Evolutionary conservation across 495 filamentous ascomycete genomes (phyloP).

Genomic region (Aspergillus olivimuriae): DNA sequence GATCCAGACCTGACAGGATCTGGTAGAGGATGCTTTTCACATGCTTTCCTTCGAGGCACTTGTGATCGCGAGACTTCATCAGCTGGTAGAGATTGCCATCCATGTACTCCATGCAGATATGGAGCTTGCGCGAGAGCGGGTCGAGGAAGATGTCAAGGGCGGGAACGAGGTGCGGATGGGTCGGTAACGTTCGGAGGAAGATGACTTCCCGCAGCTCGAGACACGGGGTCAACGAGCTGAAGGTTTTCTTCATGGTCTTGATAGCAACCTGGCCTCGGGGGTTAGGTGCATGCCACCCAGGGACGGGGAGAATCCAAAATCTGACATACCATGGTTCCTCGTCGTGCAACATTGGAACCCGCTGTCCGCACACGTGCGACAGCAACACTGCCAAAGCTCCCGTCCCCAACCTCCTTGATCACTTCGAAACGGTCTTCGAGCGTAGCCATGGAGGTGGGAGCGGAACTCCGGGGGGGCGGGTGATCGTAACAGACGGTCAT

Average conservation of each 20-base stretch:
- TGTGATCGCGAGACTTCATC: conserved; percentile 97
- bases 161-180: conserved; percentile 87
- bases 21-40: conserved; percentile 98
- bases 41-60: conserved; percentile 77
- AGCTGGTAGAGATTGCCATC: conserved; percentile 98
- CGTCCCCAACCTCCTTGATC: conserved; percentile 96
- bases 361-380: conserved; percentile 85
- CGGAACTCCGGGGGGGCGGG: conserved; percentile 48
- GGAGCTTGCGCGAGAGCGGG: conserved; percentile 87
- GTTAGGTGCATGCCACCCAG: too few species aligned
- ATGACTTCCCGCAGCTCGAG: conserved; percentile 93
- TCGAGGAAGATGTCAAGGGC: conserved; percentile 99
- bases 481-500: conserved; percentile 66
- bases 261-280: conserved; percentile 74
- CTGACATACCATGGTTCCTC: conserved; percentile 80
- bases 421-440: conserved; percentile 91
- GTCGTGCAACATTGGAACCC: conserved; percentile 78
- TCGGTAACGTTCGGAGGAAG: conserved; percentile 82
- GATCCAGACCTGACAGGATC: conserved; percentile 91
- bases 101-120: conserved; percentile 99
- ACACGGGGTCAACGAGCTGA: conserved; percentile 84
- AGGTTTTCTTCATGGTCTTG: conserved; percentile 99
- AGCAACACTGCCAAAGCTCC: conserved; percentile 94
- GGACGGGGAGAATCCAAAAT: conserved; percentile 6
- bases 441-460: conserved; percentile 43